A percentile compares a stretch with the other conserved stretches of the same genome.
Evolutionary conservation across 225 moss, liverwort and hornwort species (phyloP).

Genomic region (Thuidium tamariscinum): DNA sequence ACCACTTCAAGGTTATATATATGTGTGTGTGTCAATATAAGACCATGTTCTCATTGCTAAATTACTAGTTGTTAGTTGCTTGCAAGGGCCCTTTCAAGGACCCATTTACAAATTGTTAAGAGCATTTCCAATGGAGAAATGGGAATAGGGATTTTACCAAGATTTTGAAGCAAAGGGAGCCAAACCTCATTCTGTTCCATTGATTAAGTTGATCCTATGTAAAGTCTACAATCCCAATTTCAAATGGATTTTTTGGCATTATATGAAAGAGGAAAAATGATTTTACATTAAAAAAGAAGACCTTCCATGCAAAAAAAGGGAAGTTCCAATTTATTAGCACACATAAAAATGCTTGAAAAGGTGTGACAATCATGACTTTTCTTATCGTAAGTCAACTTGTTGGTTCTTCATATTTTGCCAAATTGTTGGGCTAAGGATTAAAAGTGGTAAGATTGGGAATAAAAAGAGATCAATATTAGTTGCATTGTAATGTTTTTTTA

Average conservation of each 20-base stretch:
- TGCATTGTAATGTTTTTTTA: no score
- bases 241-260: rapidly evolving
- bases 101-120: no score
- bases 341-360: not conserved
- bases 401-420: not conserved
- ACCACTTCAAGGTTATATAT: no score
- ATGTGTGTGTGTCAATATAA: no score
- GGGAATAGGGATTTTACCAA: no score
- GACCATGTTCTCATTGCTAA: no score
- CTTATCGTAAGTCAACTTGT: not conserved
- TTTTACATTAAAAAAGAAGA: not conserved
- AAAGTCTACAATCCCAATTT: not conserved
- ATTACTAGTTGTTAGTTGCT: no score
- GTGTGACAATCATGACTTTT: not conserved
- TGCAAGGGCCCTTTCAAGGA: no score
- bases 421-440: rapidly evolving
- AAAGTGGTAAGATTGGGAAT: no score
- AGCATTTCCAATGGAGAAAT: no score
- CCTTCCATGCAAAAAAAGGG: not conserved
- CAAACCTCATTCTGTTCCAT: rapidly evolving
- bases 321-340: not conserved
- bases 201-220: not conserved
- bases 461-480: no score
- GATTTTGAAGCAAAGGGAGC: rapidly evolving
- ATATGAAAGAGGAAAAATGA: rapidly evolving